Evolutionary conservation across 148 eudicot species (phyloP).

Genomic region (Drosera capensis): DNA sequence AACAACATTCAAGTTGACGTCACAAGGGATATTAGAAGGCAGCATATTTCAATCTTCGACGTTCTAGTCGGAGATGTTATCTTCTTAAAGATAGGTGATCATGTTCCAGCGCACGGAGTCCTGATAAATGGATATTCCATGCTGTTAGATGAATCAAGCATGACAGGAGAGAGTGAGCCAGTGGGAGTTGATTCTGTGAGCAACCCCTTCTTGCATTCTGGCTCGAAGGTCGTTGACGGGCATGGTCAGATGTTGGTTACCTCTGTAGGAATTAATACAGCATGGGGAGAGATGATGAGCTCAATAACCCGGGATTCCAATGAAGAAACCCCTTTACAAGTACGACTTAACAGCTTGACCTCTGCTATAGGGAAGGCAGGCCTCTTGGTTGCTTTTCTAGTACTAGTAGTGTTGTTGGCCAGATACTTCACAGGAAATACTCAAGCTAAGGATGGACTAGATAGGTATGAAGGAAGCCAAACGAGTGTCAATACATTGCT

Average conservation of each 20-base stretch:
- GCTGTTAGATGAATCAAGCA: conserved; percentile 70
- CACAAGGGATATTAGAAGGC: conserved; percentile 44
- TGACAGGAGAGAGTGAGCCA: conserved; percentile 82
- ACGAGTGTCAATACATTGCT: conserved; percentile 26
- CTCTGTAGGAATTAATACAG: conserved; percentile 62
- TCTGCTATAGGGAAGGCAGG: conserved; percentile 68
- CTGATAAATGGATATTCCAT: conserved; percentile 53
- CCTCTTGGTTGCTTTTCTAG: conserved; percentile 53
- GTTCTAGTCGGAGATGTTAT: conserved; percentile 68
- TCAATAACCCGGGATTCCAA: conserved; percentile 39
- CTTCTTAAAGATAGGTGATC: conserved; percentile 52
- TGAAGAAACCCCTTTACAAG: conserved; percentile 66
- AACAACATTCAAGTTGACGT: conserved; percentile 47
- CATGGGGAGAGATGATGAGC: conserved; percentile 92
- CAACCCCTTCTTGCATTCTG: conserved; percentile 64
- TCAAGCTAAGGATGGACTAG: conserved; percentile 19
- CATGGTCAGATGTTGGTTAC: conserved; percentile 56
- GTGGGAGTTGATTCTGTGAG: conserved; percentile 30
- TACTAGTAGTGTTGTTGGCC: conserved; percentile 45
- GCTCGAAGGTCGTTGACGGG: conserved; percentile 77
- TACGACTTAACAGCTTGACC: conserved; percentile 53
- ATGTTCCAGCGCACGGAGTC: conserved; percentile 69
- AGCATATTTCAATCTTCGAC: conserved; percentile 54
- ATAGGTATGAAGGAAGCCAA: conserved; percentile 20
- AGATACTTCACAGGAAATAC: conserved; percentile 83